Evolutionary conservation across 1,284 basidiomycete genomes (phyloP), one percentile per base, ranked within the genome.

Genomic region (Trichosporon coremiiforme): DNA sequence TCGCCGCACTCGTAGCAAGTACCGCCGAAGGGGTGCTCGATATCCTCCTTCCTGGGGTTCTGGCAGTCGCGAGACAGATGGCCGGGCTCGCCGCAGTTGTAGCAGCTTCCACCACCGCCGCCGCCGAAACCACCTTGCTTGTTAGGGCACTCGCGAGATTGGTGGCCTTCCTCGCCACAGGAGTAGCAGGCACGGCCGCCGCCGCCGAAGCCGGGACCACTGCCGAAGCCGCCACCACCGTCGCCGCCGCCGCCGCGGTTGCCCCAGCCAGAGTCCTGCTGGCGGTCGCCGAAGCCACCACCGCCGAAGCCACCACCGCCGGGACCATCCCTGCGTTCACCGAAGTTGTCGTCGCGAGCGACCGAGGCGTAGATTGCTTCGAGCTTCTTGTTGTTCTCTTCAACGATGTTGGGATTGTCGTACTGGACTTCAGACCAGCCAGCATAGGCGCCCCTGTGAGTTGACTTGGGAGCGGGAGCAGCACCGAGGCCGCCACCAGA

Each of bases 21-120:
- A 13, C 64, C 60, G 17, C 70, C 66, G 33, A 47, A 35, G 41
- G 50, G 50, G 50, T 20, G 50, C 20, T 53, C 50, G 50, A 50
- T 20, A 35, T 53, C 41, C 0, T 9, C 35, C 35, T 35, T 17
- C 29, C 8, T 25, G 20, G 35, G 35, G 8, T 71, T 57, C 15
- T 70, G 55, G 29, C 74, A 76, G 10, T 77, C 74, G 50, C 70
- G 62, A 2, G 72, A 68, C 71, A 71, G 20, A 62, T 77, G 76
- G 4, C 76, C 76, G 7, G 62, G 15, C 68, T 75, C 65, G 12
- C 71, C 71, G 17, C 76, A 77, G 22, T 69, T 70, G 66, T 68
- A 71, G 68, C 76, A 77, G 29, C 36, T n/a, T 12, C 66, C 57
- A 6, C 69, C 67, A 33, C 10, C 12, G 31, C 65, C 66, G 12